Base-by-base conservation (phyloP, 805 yeast genomes). In the Metschnikowia arizonensis region DNA sequence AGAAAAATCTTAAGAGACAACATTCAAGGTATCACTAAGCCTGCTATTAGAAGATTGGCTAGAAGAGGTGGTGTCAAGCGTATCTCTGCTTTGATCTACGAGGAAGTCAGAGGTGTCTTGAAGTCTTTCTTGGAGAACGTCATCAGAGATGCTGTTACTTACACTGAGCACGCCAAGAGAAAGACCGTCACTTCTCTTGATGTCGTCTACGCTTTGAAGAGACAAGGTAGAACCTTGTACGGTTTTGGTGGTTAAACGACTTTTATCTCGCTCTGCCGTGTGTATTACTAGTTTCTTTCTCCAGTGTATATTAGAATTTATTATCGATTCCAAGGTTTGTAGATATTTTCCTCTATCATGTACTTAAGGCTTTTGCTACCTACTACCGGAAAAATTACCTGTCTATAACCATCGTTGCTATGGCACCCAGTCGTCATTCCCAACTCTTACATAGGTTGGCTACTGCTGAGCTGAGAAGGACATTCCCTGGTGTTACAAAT, bases 41-140 rank as follows among this genome's bases (percentile, higher is more conserved):
- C 99, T 70, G 99, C 99, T 69, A 91, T 91, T 69, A 89, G 99
- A 82, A 91, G 99, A 88, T 85, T 91, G 66, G 99, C 99, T 44
- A 91, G 99, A 85, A 89, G 99, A 88, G 99, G 99, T 79, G 99
- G 99, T 90, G 99, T 91, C 69, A 91, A 91, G 85, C 96, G 99
- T 87, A 91, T 91, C 66, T 91, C 98, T 55, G 98, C 96, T 73
- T 79, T 90, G 70, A 91, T 91, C 73, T 91, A 91, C 81, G 99
- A 91, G 78, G 97, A 91, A 79, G 96, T 93, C 68, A 89, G 99
- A 81, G 90, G 85, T 61, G 97, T 93, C 60, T 80, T 91, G 60
- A 90, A 90, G 79, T 79, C 96, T 48, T 91, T 91, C 85, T 82
- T 91, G 70, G 97, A 88, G 77, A 84, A 87, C 68, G 97, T 93